Conservation (phyloP, 495 filamentous ascomycete genomes). For the Hypoxylon trugodes region DNA sequence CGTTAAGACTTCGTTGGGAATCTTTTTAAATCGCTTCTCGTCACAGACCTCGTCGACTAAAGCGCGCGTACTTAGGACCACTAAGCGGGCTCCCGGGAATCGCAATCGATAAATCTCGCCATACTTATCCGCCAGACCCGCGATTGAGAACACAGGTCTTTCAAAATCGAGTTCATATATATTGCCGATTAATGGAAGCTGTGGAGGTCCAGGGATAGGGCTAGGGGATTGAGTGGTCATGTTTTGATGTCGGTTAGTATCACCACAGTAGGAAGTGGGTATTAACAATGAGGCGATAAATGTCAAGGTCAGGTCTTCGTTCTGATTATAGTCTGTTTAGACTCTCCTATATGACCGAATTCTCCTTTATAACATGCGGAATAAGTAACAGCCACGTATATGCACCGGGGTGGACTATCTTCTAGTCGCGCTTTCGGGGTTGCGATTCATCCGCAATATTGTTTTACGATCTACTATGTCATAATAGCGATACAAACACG, state of each 20-base stretch:
- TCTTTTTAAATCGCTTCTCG: slow-evolving; percentile 51
- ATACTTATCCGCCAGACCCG: slow-evolving; percentile 33
- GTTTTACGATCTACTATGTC: no score
- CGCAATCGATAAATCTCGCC: slow-evolving; percentile 39
- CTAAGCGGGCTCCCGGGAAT: slow-evolving; percentile 26
- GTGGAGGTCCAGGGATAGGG: slow-evolving; percentile 43
- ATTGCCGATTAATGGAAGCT: slow-evolving; percentile 44
- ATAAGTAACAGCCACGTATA: no score
- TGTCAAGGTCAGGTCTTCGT: no score
- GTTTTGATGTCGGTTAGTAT: background rate
- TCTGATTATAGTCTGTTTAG: no score
- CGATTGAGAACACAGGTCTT: slow-evolving; percentile 28
- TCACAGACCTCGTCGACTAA: slow-evolving; percentile 69
- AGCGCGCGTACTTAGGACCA: slow-evolving; percentile 59
- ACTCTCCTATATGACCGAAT: no score
- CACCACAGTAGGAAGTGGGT: no score
- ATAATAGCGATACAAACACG: no score
- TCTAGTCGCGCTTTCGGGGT: no score
- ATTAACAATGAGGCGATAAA: no score
- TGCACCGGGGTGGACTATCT: no score
- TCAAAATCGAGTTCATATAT: slow-evolving; percentile 41
- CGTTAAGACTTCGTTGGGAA: slow-evolving; percentile 31
- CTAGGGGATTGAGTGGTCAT: background rate
- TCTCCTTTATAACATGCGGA: no score
- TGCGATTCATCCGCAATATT: no score